Conservation (phyloP, 805 yeast species). For the Wickerhamomyces queroliae region DNA sequence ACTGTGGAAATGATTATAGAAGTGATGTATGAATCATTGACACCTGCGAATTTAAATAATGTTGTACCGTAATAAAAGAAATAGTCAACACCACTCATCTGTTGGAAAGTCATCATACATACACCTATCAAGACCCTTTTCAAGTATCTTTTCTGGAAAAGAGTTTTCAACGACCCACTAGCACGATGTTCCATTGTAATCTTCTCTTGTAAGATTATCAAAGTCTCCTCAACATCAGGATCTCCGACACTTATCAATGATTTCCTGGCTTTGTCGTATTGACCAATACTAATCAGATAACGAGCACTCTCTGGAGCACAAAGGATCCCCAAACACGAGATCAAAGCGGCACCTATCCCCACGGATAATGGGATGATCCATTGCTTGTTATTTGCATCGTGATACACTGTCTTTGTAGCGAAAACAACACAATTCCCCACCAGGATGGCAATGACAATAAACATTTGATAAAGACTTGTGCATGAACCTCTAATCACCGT, state of each 20-base stretch:
- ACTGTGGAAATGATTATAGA: constrained; percentile 49
- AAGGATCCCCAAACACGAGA: constrained; percentile 55
- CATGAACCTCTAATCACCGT: constrained; percentile 60
- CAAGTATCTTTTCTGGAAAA: constrained; percentile 1
- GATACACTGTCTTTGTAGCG: constrained; percentile 35
- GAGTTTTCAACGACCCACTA: constrained; percentile 34
- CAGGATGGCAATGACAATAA: constrained; percentile 61
- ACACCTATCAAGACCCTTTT: constrained; percentile 48
- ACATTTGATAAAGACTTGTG: constrained; percentile 58
- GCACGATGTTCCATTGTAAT: constrained; percentile 7
- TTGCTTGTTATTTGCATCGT: constrained; percentile 40
- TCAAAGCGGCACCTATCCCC: constrained; percentile 32
- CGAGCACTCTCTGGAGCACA: constrained; percentile 68
- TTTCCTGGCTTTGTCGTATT: constrained; percentile 46
- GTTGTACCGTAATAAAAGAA: constrained; percentile 64
- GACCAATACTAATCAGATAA: constrained; percentile 42
- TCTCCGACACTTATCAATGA: constrained; percentile 45
- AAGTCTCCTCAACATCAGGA: constrained; percentile 29
- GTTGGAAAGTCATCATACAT: constrained; percentile 52
- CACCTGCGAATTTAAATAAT: constrained; percentile 47
- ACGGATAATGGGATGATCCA: constrained; percentile 67
- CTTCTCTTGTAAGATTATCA: constrained; percentile 4
- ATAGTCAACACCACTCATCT: constrained; percentile 61
- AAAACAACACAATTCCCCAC: constrained; percentile 60
- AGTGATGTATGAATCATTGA: constrained; percentile 48